Base-by-base conservation (phyloP, 768 basidiomycete genomes). In the Boletus insuetus region DNA sequence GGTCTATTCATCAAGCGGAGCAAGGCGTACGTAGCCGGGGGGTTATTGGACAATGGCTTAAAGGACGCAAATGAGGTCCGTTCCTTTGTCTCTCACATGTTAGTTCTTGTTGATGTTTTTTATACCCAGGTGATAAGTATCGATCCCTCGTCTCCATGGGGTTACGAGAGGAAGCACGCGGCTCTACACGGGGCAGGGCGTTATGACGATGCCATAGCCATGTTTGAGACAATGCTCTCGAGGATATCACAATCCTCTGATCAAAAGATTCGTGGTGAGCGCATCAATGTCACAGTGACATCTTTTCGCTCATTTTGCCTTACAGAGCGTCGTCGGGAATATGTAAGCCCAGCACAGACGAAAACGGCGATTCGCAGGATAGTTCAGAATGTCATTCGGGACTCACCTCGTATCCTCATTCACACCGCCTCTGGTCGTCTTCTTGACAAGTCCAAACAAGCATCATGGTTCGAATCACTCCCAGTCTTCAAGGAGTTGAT, bases 401-500 rank as follows among this genome's bases (percentile, higher is more conserved):
- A 56, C 9, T 59, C 38, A 0, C 58, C 54, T 3, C 53, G 19
- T 1, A 34, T 56, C 4, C 58, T 62, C 24, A 54, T 54, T 6
- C 46, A 60, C 32, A 60, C 44, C 12, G 4, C 4, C 14, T 38
- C 57, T 3, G 60, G 52, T 2, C 49, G 54, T 46, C 46, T 62
- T 11, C 14, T 42, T 20, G 16, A 55, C 54, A 51, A 51, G 39
- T 11, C 37, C 0, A 12, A 46, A n/a, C 60, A 58, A 26, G 54
- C 48, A 1, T 26, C 43, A 8, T 14, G 26, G 50, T 62, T 63
- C 6, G 49, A 58, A 40, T 47, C 38, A 7, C 34, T 31, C 0
- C 37, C 52, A 9, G 3, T 40, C 4, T 59, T 59, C 19, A 7
- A 24, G 20, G 29, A 57, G 37, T 19, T 60, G 10, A 11, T 56